Conservation (phyloP, 129 eudicot species). For the Scalesia atractyloides region DNA sequence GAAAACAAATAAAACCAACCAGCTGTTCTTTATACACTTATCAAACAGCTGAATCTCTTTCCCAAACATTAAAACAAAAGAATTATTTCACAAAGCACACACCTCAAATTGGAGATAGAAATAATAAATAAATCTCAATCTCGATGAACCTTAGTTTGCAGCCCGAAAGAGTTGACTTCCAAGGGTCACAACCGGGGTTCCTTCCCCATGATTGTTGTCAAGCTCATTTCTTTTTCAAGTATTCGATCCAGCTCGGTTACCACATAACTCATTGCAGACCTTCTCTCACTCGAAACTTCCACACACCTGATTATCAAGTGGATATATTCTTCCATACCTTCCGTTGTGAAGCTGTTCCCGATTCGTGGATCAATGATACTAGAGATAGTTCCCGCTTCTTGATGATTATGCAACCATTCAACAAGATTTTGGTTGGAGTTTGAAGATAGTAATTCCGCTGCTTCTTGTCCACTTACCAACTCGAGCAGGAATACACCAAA, state of each 20-base stretch:
- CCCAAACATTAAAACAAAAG: conserved; percentile 31
- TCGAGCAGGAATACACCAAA: conserved; percentile 89
- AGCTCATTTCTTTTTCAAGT: conserved; percentile 93
- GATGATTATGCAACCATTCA: conserved; percentile 77
- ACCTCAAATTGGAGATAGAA: conserved; percentile 40
- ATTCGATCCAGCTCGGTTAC: conserved; percentile 76
- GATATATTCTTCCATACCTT: conserved; percentile 86
- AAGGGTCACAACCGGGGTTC: conserved; percentile 88
- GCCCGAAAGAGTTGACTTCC: conserved; percentile 94
- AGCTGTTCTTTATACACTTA: conserved; percentile 90
- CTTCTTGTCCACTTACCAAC: conserved; percentile 85
- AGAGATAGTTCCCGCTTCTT: conserved; percentile 56
- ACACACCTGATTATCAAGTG: conserved; percentile 64
- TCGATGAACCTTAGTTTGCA: conserved; percentile 41
- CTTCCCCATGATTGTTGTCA: conserved; percentile 97
- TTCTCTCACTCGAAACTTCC: conserved; percentile 75
- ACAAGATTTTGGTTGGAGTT: conserved; percentile 60
- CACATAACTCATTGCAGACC: conserved; percentile 64
- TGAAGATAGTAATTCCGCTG: conserved; percentile 49
- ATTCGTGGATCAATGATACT: conserved; percentile 60
- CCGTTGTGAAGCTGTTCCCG: conserved; percentile 77
- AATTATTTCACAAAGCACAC: conserved; percentile 39
- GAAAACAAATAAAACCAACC: conserved; percentile 44
- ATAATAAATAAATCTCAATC: conserved; percentile 28
- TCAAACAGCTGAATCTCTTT: conserved; percentile 71